Base-by-base conservation (phyloP, 1,284 basidiomycete species). In the Grifola frondosa region DNA sequence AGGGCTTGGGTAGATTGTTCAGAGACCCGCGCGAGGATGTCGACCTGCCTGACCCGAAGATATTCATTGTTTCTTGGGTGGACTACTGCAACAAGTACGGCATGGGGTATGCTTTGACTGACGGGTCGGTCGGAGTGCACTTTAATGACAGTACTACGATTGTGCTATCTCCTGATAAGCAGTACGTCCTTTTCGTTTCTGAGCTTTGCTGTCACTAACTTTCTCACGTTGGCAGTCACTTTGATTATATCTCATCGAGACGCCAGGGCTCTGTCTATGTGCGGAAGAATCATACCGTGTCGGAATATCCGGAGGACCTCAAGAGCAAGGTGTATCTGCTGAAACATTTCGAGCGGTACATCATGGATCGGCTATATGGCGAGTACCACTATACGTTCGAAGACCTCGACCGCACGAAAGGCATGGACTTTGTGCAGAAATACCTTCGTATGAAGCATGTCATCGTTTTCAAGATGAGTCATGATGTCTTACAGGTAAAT, bases 71-170 rank as follows among this genome's bases (percentile, higher is more conserved):
- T 2, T 92, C 90, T 8, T 99, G 96, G 96, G 88, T 98, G 34
- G 96, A 99, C 66, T 97, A 98, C 63, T 95, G 91, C 64, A 92
- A 95, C 66, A 97, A 97, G 71, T 99, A 98, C 67, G 97, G 96
- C 9, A 95, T 98, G 83, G 97, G 95, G 2, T 98, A 98, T 63
- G 92, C 92, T 2, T 74, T 99, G 58, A 94, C 90, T 22, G 94
- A 99, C 61, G 94, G 96, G 4, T 88, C 90, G 2, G 87, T 97
- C 21, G 93, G 93, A 7, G 91, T 97, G 16, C 86, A 97, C 67
- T 98, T 97, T 71, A 97, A 97, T 59, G 96, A 99, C 65, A 91
- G 88, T 56, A 91, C 92, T 7, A 88, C 81, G 12, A 69, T 97
- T 55, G 80, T 95, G 9, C 70, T 98, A 42, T 80, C 91, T 16